A percentile compares a stretch with the other conserved stretches of the same genome.
phyloP scores from a whole-genome alignment of 163 green algal species.

The Prototheca wickerhamii region DNA sequence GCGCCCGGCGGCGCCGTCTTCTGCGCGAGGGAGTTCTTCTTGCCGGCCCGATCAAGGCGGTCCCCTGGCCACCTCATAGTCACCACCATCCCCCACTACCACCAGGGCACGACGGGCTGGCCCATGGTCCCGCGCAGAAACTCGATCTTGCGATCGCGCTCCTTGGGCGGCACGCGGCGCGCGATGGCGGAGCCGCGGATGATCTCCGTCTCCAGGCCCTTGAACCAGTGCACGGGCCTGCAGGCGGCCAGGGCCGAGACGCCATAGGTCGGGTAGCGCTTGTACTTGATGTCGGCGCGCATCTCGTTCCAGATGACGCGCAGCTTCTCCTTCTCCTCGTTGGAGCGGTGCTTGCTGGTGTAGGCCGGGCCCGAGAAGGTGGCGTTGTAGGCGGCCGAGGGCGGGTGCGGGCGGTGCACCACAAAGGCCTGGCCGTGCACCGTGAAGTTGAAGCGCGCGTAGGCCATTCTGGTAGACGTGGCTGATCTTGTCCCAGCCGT shows the following conservation, averaged over 20 bases:
- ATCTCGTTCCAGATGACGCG: slow-evolving; percentile 28
- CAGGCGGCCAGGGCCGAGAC: slow-evolving; percentile 19
- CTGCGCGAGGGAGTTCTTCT: no score
- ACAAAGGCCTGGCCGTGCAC: slow-evolving; percentile 5
- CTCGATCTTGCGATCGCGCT: no score
- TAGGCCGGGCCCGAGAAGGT: slow-evolving; percentile 33
- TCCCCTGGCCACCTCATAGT: no score
- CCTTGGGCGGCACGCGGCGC: no score
- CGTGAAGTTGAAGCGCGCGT: slow-evolving; percentile 18
- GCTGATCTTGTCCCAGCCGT: slow-evolving; percentile 28
- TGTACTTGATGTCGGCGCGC: slow-evolving; percentile 19
- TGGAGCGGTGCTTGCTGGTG: slow-evolving; percentile 24
- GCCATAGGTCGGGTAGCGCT: slow-evolving; percentile 14
- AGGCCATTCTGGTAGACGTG: slow-evolving; percentile 4
- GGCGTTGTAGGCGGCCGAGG: slow-evolving; percentile 25
- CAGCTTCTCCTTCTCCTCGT: slow-evolving; percentile 24
- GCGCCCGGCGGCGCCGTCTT: no score
- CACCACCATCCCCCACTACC: no score
- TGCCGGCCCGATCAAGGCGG: no score
- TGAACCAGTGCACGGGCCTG: slow-evolving; percentile 2
- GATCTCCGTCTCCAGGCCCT: not conserved
- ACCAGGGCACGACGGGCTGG: slow-evolving; percentile 3
- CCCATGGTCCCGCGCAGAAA: not conserved
- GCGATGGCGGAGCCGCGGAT: not conserved
- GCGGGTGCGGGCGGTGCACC: slow-evolving; percentile 15